phyloP scores from a whole-genome alignment of 148 eudicot genomes.

The Fallopia convolvulus region DNA sequence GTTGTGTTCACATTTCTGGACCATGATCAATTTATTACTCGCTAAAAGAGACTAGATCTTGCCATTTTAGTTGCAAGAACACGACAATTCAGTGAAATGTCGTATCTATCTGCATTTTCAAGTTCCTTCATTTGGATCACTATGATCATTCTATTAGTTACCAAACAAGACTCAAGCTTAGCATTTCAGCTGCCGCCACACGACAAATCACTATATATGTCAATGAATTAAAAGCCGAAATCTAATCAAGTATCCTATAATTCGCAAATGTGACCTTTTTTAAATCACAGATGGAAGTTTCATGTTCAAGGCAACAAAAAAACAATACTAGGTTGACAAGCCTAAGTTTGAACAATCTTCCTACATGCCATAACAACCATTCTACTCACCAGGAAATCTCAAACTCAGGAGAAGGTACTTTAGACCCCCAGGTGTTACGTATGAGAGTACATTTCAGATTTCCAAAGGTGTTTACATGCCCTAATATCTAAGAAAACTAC shows the following conservation, averaged over 20 bases:
- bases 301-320: background rate
- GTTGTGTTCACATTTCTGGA: background rate
- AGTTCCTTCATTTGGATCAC: background rate
- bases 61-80: background rate
- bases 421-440: background rate
- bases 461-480: background rate
- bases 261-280: background rate
- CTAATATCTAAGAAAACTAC: background rate
- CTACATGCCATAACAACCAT: background rate
- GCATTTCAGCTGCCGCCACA: background rate
- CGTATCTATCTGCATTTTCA: background rate
- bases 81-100: background rate
- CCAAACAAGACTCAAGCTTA: background rate
- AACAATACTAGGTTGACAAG: background rate
- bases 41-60: background rate
- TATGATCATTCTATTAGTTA: background rate
- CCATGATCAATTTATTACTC: background rate
- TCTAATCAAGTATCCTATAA: background rate
- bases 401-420: background rate
- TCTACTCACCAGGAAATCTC: background rate
- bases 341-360: background rate
- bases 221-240: background rate
- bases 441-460: background rate
- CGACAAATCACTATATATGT: background rate
- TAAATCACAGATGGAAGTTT: background rate